Percentiles rank a stretch among this genome's conserved stretches.
These are phyloP conservation scores for Serendipita sp. DNA, from an alignment of 768 basidiomycete genomes.

Conservation along the genomic window DNA sequence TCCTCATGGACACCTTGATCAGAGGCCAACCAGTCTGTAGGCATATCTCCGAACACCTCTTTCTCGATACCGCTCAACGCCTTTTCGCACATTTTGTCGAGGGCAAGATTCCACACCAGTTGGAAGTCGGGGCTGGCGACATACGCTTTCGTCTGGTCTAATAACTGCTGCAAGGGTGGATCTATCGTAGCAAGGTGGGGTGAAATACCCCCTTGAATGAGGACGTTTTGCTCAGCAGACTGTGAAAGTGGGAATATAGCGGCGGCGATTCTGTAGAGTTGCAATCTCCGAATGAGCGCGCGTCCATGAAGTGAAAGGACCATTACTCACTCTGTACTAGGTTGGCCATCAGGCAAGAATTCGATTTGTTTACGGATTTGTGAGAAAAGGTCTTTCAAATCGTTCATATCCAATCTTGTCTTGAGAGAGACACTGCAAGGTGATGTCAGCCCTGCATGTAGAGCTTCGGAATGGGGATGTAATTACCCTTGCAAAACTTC, in stretches of 20 bases:
- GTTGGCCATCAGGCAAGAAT: constrained; percentile 32
- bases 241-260: constrained; percentile 62
- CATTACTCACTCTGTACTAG: constrained; percentile 19
- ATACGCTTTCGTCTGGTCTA: constrained; percentile 50
- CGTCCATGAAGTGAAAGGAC: constrained; percentile 31
- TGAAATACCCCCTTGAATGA: constrained; percentile 45
- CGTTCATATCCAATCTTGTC: constrained; percentile 48
- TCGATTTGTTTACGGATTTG: constrained; percentile 71
- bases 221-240: constrained; percentile 50
- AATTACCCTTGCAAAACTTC: constrained; percentile 73
- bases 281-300: constrained; percentile 1
- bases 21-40: constrained; percentile 13
- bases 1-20: constrained; percentile 23
- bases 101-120: constrained; percentile 49
- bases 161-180: constrained; percentile 41
- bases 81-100: constrained; percentile 52
- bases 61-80: constrained; percentile 47
- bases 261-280: constrained; percentile 43
- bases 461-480: background rate
- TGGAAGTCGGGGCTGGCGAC: constrained; percentile 55
- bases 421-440: constrained; percentile 63
- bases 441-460: background rate
- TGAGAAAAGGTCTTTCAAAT: constrained; percentile 49
- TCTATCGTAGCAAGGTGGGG: constrained; percentile 19
- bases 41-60: constrained; percentile 36